These are phyloP conservation scores for Ceratobasidium sp. DNA, from an alignment of 1,284 basidiomycete species.

Conservation along the genomic window DNA sequence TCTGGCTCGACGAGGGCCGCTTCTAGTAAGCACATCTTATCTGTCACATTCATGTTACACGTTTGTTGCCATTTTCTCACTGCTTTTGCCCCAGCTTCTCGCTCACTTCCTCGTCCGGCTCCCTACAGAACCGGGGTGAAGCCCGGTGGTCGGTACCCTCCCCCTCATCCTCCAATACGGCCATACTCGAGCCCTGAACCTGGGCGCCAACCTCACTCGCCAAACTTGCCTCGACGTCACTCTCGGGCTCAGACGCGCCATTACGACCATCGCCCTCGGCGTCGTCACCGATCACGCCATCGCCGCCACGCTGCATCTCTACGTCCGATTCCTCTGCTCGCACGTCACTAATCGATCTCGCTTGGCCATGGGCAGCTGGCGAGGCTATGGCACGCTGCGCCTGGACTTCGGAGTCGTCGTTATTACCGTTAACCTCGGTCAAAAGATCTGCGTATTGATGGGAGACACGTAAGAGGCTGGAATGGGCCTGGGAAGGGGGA, in stretches of 20 bases:
- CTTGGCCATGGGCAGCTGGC: neutral
- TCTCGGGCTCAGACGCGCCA: neutral
- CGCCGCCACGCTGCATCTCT: neutral
- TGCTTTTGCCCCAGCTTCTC: too few relatives aligned
- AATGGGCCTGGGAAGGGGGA: neutral
- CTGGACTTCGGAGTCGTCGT: slow-evolving; percentile 3
- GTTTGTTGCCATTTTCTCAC: too few relatives aligned
- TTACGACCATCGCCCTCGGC: neutral
- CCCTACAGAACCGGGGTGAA: too few relatives aligned
- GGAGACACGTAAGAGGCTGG: neutral
- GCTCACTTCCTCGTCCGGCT: too few relatives aligned
- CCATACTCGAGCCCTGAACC: neutral
- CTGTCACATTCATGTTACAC: too few relatives aligned
- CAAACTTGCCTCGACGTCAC: neutral
- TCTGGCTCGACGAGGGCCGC: too few relatives aligned
- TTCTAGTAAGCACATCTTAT: too few relatives aligned
- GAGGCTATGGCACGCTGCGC: neutral
- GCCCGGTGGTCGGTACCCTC: neutral
- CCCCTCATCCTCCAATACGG: neutral
- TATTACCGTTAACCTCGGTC: neutral
- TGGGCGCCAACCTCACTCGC: too few relatives aligned
- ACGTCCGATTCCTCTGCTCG: neutral
- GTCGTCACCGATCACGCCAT: neutral
- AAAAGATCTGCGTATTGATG: neutral
- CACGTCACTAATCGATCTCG: neutral